Evolutionary conservation across 177 flowering plant genomes (phyloP).

Genomic region (Vitis hybrid): DNA sequence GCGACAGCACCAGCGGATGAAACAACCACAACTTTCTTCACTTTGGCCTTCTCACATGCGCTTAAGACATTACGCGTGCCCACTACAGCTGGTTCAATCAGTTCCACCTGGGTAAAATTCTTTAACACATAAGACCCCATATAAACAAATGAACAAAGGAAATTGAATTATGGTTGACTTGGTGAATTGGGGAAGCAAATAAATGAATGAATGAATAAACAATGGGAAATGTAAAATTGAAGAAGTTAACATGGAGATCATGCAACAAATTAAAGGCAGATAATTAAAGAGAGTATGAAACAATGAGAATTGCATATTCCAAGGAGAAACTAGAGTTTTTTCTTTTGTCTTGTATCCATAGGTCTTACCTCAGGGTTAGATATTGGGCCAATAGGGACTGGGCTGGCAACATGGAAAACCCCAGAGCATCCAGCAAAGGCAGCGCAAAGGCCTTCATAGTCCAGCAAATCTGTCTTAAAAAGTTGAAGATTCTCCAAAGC

Average conservation of each 20-base stretch:
- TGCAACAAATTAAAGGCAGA: not conserved
- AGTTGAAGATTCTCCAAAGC: constrained; percentile 35
- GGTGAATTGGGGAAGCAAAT: not conserved
- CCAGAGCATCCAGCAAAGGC: constrained; percentile 45
- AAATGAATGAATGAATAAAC: not conserved
- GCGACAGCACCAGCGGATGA: constrained; percentile 30
- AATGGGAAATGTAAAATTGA: no score
- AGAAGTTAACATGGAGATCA: no score
- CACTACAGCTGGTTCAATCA: constrained; percentile 33
- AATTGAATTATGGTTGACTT: not conserved
- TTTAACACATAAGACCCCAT: not conserved
- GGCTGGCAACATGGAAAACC: constrained; percentile 49
- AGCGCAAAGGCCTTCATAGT: constrained; percentile 30
- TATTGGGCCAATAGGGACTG: constrained; percentile 22
- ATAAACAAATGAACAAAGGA: not conserved
- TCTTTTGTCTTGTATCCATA: not conserved
- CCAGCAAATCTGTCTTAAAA: constrained; percentile 42
- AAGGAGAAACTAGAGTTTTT: not conserved
- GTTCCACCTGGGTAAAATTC: constrained; percentile 19
- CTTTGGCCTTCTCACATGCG: constrained; percentile 21
- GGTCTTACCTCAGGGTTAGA: constrained; percentile 28
- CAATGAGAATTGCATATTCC: not conserved
- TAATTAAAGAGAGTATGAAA: not conserved
- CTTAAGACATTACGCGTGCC: constrained; percentile 37
- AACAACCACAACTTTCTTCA: constrained; percentile 30